Evolutionary conservation across 2,329 filamentous ascomycete species (phyloP).

Genomic region (Sporothrix pseudoabietina): DNA sequence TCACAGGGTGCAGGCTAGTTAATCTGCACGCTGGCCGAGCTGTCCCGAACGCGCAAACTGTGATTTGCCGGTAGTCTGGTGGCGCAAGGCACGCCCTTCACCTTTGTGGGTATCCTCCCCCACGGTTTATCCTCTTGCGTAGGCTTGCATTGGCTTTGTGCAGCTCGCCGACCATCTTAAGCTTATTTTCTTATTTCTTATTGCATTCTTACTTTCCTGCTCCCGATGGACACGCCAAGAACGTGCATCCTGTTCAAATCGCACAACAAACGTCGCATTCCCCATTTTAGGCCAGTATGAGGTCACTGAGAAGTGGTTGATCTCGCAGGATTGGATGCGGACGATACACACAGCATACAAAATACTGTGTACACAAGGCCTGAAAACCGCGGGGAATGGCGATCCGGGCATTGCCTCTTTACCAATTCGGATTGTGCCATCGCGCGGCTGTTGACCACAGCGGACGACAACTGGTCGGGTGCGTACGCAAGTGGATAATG

Average conservation of each 20-base stretch:
- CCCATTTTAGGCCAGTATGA: conserved; percentile 22
- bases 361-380: not conserved
- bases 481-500: conserved; percentile 5
- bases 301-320: conserved; percentile 13
- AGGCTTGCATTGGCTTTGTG: not conserved
- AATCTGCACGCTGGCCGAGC: conserved; percentile 13
- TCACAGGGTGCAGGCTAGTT: conserved; percentile 16
- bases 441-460: not conserved
- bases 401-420: conserved; percentile 18
- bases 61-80: conserved; percentile 9
- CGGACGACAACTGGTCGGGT: not conserved
- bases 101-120: not conserved
- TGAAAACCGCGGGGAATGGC: not conserved
- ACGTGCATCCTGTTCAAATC: not conserved
- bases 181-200: not conserved
- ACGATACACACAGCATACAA: not conserved
- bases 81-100: conserved; percentile 3
- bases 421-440: conserved; percentile 13
- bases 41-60: conserved; percentile 6
- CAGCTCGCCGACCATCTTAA: conserved; percentile 5
- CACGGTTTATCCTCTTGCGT: not conserved
- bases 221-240: not conserved
- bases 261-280: conserved; percentile 2
- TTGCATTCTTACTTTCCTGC: not conserved
- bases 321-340: not conserved